These are phyloP conservation scores for Tolypocladium album DNA, from an alignment of 2,329 filamentous ascomycete genomes.

Conservation along the genomic window DNA sequence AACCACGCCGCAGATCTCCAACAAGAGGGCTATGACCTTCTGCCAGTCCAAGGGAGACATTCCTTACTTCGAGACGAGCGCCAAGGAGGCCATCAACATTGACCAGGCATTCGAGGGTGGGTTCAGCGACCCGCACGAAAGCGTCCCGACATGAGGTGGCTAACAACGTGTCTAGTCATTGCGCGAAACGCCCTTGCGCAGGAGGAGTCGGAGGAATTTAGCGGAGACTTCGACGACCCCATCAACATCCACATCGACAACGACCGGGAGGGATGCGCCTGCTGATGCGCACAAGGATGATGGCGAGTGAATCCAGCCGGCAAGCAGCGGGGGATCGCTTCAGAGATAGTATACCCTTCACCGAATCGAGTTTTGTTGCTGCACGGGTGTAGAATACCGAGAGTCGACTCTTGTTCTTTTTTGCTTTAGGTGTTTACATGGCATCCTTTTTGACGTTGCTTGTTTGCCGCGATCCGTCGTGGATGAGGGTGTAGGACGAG, in stretches of 20 bases:
- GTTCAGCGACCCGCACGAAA: conserved; percentile 5
- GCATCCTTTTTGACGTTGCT: background rate
- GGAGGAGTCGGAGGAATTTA: conserved; percentile 96
- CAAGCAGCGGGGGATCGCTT: background rate
- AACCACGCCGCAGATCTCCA: conserved; percentile 58
- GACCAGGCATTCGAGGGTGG: conserved; percentile 66
- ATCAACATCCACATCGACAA: conserved; percentile 98
- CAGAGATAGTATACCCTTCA: conserved; percentile 1
- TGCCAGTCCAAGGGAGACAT: conserved; percentile 97
- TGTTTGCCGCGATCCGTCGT: background rate
- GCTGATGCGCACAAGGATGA: conserved; percentile 39
- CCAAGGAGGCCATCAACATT: conserved; percentile 97
- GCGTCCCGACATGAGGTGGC: background rate
- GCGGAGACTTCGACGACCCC: conserved; percentile 91
- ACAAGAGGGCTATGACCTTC: conserved; percentile 92
- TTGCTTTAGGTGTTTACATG: conserved; percentile 6
- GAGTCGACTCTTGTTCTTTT: conserved; percentile 4
- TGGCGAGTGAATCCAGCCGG: background rate
- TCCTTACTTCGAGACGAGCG: conserved; percentile 98
- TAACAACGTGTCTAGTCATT: conserved; percentile 53
- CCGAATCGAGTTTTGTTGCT: conserved; percentile 1
- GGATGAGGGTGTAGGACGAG: background rate
- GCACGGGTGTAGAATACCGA: conserved; percentile 8
- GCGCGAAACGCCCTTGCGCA: conserved; percentile 90
- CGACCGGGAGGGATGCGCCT: conserved; percentile 85